phyloP scores from a whole-genome alignment of 805 yeast genomes.

The Hanseniaspora jakobsenii region DNA sequence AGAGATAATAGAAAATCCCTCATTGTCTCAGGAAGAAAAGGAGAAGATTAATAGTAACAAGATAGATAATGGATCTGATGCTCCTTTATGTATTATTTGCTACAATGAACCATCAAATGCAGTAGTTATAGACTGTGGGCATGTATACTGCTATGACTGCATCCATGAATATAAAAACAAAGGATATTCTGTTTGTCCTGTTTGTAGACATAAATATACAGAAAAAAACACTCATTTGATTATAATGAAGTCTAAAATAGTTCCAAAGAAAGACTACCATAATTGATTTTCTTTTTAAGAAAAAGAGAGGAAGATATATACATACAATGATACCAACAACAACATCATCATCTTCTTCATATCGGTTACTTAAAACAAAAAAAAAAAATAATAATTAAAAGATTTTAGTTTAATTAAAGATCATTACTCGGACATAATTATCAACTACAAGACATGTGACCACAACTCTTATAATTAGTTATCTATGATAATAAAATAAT shows the following conservation, averaged over 20 bases:
- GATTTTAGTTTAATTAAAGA: no score
- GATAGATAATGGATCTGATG: constrained; percentile 29
- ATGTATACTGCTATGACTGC: constrained; percentile 44
- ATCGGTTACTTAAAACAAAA: no score
- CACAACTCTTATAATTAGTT: no score
- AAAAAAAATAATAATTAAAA: no score
- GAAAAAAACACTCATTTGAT: constrained; percentile 26
- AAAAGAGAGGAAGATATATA: no score
- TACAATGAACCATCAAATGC: constrained; percentile 41
- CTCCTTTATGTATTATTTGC: constrained; percentile 37
- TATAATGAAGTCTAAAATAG: constrained; percentile 26
- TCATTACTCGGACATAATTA: no score
- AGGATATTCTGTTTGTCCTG: constrained; percentile 32
- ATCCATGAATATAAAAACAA: constrained; percentile 31
- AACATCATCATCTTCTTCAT: no score
- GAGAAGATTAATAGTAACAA: constrained; percentile 22
- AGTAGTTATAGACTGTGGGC: constrained; percentile 46
- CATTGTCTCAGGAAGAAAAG: constrained; percentile 18
- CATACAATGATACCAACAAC: no score
- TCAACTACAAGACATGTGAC: no score
- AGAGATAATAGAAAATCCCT: constrained; percentile 18
- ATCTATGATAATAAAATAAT: no score
- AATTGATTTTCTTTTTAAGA: neutral
- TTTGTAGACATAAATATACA: constrained; percentile 31
- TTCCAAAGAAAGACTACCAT: neutral